These are phyloP conservation scores for Trichoderma sp. DNA, from an alignment of 2,329 filamentous ascomycete genomes.

Conservation along the genomic window DNA sequence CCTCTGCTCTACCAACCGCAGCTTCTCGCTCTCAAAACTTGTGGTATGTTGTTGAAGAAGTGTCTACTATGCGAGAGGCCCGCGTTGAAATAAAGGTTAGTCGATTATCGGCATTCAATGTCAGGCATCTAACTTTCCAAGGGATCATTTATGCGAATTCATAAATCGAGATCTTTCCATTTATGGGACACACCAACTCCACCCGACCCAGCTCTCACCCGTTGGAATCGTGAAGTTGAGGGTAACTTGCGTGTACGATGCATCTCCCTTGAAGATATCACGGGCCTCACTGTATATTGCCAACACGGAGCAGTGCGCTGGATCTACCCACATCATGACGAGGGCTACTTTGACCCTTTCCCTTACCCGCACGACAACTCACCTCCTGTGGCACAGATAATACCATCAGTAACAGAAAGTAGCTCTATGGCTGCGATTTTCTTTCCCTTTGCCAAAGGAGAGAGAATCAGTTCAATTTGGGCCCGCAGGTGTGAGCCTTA, in stretches of 20 bases:
- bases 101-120: background rate
- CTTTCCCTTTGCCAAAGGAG: background rate
- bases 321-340: background rate
- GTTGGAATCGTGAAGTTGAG: background rate
- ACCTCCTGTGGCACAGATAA: background rate
- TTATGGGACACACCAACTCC: background rate
- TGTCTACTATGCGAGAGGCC: background rate
- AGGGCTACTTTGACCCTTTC: background rate
- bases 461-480: background rate
- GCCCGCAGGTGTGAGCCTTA: background rate
- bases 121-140: background rate
- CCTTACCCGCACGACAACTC: background rate
- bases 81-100: constrained; percentile 1
- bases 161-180: background rate
- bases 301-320: background rate
- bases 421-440: background rate
- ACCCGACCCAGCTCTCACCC: background rate
- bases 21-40: background rate
- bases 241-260: background rate
- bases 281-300: background rate
- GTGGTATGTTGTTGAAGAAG: background rate
- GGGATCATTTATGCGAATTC: background rate
- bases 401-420: background rate
- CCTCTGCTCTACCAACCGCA: background rate
- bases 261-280: background rate